These are phyloP conservation scores for Annona cherimola DNA, from an alignment of 164 flowering plant species.

Conservation along the genomic window DNA sequence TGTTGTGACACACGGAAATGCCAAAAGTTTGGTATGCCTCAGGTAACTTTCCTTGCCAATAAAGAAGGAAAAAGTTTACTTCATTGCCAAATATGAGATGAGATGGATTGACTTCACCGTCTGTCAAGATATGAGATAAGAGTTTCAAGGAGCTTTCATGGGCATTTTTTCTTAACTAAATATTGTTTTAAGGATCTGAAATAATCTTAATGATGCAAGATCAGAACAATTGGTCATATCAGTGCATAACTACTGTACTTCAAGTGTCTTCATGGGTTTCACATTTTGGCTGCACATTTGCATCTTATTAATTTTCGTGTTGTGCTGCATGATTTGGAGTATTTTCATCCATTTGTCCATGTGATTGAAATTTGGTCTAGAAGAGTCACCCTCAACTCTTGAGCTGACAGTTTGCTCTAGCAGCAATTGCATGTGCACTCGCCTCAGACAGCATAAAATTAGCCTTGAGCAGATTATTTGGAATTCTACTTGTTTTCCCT, in stretches of 20 bases:
- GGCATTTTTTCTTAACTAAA: neutral
- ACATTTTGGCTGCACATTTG: no score
- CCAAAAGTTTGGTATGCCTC: neutral
- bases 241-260: neutral
- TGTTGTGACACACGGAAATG: neutral
- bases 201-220: neutral
- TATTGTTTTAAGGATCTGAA: neutral
- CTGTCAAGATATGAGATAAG: neutral
- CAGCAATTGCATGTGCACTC: no score
- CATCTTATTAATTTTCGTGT: no score
- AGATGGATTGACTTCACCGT: neutral
- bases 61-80: neutral
- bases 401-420: no score
- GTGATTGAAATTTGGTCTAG: no score
- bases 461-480: no score
- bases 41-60: neutral
- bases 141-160: neutral
- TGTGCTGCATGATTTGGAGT: no score
- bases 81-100: neutral
- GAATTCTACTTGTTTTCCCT: no score
- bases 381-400: no score
- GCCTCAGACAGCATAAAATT: no score
- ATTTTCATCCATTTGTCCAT: no score
- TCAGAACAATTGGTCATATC: neutral
- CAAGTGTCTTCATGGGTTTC: no score